Evolutionary conservation across 805 yeast genomes (phyloP).

Genomic region (Scheffersomyces amazonensis): DNA sequence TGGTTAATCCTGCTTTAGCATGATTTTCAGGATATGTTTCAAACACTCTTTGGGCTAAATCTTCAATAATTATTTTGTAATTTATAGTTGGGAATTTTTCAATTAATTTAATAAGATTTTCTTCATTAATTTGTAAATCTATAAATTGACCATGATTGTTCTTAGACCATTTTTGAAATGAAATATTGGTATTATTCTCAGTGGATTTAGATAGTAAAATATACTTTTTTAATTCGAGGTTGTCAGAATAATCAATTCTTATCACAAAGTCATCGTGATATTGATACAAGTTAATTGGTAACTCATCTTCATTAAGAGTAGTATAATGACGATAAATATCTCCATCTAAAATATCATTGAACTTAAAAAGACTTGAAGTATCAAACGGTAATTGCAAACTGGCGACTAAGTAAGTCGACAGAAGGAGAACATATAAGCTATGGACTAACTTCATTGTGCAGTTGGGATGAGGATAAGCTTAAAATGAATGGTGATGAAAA

Average conservation of each 20-base stretch:
- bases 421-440: neutral
- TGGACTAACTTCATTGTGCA: neutral
- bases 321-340: conserved; percentile 25
- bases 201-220: conserved; percentile 7
- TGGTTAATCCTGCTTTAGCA: neutral
- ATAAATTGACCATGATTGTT: conserved; percentile 8
- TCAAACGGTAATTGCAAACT: conserved; percentile 3
- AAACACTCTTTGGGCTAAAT: conserved; percentile 53
- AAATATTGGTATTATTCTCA: conserved; percentile 5
- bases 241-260: conserved; percentile 34
- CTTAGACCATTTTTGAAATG: conserved; percentile 48
- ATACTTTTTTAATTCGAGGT: conserved; percentile 13
- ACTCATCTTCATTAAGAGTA: conserved; percentile 17
- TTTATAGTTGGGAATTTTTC: conserved; percentile 17
- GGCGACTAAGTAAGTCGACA: neutral
- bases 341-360: neutral
- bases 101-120: conserved; percentile 18
- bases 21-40: conserved; percentile 49
- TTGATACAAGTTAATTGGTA: conserved; percentile 39
- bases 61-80: conserved; percentile 47
- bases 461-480: no score
- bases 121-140: conserved; percentile 19
- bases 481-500: no score
- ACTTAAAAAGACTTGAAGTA: neutral
- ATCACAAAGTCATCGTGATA: conserved; percentile 45